These are phyloP conservation scores for Ramalina intermedia DNA, from an alignment of 495 filamentous ascomycete species.

Conservation along the genomic window DNA sequence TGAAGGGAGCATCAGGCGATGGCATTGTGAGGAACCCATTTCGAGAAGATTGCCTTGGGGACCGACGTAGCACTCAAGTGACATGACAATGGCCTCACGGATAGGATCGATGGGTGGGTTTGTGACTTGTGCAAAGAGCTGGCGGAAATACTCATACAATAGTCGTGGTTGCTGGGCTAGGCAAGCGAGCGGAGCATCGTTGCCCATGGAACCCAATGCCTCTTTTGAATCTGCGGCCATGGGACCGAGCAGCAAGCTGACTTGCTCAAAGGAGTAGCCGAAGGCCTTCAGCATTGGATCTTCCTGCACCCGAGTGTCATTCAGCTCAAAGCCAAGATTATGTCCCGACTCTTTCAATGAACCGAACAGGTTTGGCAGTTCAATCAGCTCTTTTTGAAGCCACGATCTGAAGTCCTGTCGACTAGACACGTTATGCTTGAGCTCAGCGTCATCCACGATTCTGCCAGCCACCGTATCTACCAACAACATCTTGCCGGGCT, in stretches of 20 bases:
- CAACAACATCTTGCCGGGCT: conserved; percentile 94
- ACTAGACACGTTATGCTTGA: conserved; percentile 78
- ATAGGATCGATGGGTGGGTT: conserved; percentile 99
- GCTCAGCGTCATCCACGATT: conserved; percentile 88
- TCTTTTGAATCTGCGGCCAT: conserved; percentile 99
- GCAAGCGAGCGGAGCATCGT: conserved; percentile 91
- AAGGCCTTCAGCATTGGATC: conserved; percentile 78
- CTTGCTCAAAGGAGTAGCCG: conserved; percentile 94
- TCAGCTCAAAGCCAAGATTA: conserved; percentile 49
- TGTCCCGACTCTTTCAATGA: conserved; percentile 42
- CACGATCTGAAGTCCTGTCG: conserved; percentile 78
- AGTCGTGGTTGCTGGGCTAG: conserved; percentile 79
- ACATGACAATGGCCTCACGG: conserved; percentile 98
- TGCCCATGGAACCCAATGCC: conserved; percentile 98
- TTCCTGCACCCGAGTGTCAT: conserved; percentile 63
- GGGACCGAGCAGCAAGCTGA: conserved; percentile 81
- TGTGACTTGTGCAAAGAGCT: conserved; percentile 97
- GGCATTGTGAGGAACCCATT: conserved; percentile 85
- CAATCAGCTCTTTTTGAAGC: conserved; percentile 79
- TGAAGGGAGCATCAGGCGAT: conserved; percentile 71
- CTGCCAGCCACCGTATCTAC: conserved; percentile 92
- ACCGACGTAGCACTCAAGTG: conserved; percentile 91
- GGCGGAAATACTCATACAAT: conserved; percentile 95
- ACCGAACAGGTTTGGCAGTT: conserved; percentile 56
- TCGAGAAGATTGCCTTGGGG: conserved; percentile 95